Conservation (phyloP, 176 grass and related monocot genomes). For the Otatea glauca region DNA sequence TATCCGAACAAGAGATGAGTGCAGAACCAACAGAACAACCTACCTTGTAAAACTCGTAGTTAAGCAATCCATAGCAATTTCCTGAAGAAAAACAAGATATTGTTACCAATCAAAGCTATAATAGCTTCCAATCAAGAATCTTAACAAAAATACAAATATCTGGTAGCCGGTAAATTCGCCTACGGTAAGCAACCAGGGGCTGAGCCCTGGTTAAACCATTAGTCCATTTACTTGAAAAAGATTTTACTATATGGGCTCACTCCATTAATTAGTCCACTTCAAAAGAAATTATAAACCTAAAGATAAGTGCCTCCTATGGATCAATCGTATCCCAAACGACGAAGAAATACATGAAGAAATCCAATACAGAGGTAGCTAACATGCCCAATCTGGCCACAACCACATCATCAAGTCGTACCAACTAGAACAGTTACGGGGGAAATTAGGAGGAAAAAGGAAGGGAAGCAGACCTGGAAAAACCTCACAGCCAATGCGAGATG, state of each 20-base stretch:
- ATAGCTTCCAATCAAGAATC: neutral
- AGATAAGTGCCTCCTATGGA: neutral
- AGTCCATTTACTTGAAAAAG: neutral
- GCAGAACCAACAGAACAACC: neutral
- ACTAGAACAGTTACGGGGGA: neutral
- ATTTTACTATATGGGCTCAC: too few relatives aligned
- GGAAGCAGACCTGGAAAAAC: neutral
- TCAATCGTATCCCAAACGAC: neutral
- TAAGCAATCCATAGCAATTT: slow-evolving; percentile 63
- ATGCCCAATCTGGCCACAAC: neutral
- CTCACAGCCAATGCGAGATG: slow-evolving; percentile 18
- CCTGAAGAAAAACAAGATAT: neutral
- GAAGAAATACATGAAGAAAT: neutral
- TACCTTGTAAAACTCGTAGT: slow-evolving; percentile 59
- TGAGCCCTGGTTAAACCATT: neutral
- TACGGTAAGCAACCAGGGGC: neutral
- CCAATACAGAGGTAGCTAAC: neutral
- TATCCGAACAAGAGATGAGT: neutral
- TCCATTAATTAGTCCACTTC: too few relatives aligned
- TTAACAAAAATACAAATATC: neutral
- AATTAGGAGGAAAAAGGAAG: neutral
- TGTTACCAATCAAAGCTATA: neutral
- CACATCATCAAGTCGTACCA: neutral
- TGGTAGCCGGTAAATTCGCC: neutral
- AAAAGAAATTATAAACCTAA: too few relatives aligned